phyloP scores from a whole-genome alignment of 1,284 basidiomycete genomes.

The Sphaerobolus stellatus region DNA sequence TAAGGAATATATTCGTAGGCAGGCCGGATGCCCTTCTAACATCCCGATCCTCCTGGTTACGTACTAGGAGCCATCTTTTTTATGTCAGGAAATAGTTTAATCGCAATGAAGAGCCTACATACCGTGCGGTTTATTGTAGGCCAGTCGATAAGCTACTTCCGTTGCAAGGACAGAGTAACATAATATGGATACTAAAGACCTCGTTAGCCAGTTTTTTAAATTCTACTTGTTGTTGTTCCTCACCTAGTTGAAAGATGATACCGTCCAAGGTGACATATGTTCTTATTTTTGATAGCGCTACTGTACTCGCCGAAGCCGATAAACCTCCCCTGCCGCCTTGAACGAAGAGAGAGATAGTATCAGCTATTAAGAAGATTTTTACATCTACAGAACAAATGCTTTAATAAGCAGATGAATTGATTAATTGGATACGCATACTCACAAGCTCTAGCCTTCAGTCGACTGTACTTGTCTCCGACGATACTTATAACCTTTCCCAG shows the following conservation, averaged over 20 bases:
- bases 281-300: not conserved
- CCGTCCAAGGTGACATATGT: conserved; percentile 56
- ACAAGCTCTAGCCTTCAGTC: conserved; percentile 6
- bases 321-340: conserved; percentile 56
- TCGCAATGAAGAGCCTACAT: no score
- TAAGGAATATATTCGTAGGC: not conserved
- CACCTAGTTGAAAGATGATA: conserved; percentile 55
- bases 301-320: conserved; percentile 32
- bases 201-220: not conserved
- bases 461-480: conserved; percentile 2
- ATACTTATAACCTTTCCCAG: not conserved
- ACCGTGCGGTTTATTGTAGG: no score
- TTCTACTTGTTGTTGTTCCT: conserved; percentile 15
- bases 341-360: conserved; percentile 50
- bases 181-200: not conserved
- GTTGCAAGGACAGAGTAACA: not conserved
- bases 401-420: not conserved
- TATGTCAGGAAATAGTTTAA: no score
- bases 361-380: conserved; percentile 48
- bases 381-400: conserved; percentile 39
- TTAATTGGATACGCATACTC: not conserved
- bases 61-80: no score
- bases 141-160: conserved; percentile 2
- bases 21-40: not conserved
- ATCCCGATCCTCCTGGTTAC: not conserved